phyloP scores from a whole-genome alignment of 2,329 filamentous ascomycete species.

The Pseudonectria buxi region DNA sequence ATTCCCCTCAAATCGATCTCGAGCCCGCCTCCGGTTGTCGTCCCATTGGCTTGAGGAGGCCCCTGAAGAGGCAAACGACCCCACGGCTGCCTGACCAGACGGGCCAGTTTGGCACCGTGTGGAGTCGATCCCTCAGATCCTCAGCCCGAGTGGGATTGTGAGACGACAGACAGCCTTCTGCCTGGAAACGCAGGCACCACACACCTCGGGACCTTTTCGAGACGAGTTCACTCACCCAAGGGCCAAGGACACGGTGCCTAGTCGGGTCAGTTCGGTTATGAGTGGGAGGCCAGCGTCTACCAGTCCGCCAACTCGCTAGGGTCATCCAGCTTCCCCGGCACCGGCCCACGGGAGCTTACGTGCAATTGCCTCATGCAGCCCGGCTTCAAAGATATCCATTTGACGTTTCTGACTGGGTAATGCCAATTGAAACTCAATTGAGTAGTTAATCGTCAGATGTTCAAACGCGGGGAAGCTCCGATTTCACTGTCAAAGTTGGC shows the following conservation, averaged over 20 bases:
- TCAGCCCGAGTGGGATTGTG: constrained; percentile 7
- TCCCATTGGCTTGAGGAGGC: constrained; percentile 16
- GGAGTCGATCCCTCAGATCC: constrained; percentile 10
- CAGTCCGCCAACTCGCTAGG: constrained; percentile 14
- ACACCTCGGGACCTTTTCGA: constrained; percentile 3
- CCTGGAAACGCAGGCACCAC: constrained; percentile 23
- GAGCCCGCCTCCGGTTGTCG: constrained; percentile 6
- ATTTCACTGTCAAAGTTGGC: constrained; percentile 5
- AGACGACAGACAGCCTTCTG: constrained; percentile 12
- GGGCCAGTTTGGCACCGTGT: constrained; percentile 28
- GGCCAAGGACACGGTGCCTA: constrained; percentile 6
- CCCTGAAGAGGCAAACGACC: constrained; percentile 10
- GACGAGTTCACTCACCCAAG: constrained; percentile 9
- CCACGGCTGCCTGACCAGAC: constrained; percentile 13
- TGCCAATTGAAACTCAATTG: constrained; percentile 17
- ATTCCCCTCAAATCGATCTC: constrained; percentile 15
- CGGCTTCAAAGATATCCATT: constrained; percentile 7
- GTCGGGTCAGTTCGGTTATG: constrained; percentile 23
- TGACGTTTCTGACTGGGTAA: constrained; percentile 7
- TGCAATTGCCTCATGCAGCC: constrained; percentile 22
- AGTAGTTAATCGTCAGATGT: constrained; percentile 9
- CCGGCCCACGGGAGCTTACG: constrained; percentile 24
- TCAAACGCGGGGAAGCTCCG: too few relatives aligned
- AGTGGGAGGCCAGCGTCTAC: constrained; percentile 16
- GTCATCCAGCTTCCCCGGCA: constrained; percentile 19